Conservation (phyloP, 495 filamentous ascomycete genomes). For the Delitschia confertaspora region DNA sequence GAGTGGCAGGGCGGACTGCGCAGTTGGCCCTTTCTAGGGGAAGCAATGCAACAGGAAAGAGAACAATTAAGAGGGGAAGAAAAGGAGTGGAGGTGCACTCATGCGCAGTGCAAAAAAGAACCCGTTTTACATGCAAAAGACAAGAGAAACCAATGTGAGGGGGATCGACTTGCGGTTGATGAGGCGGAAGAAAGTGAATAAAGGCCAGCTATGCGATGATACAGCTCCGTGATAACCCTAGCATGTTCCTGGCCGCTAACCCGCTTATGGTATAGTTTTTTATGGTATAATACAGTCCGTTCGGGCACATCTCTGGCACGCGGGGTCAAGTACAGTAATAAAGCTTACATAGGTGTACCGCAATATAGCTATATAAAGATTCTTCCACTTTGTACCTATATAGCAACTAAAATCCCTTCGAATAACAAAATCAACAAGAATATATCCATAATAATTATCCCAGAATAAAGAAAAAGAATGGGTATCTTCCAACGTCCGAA, state of each 20-base stretch:
- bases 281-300: no score
- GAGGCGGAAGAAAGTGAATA: slow-evolving; percentile 8
- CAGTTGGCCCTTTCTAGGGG: background rate
- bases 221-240: no score
- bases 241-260: no score
- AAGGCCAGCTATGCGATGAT: slow-evolving; percentile 26
- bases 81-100: slow-evolving; percentile 11
- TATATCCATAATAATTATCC: background rate
- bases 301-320: no score
- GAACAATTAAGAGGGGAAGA: slow-evolving; percentile 6
- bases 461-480: background rate
- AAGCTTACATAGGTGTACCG: no score
- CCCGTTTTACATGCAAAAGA: slow-evolving; percentile 16
- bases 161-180: background rate
- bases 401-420: no score
- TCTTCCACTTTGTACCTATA: no score
- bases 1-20: background rate
- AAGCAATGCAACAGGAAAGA: background rate
- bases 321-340: no score
- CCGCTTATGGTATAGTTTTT: no score
- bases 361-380: no score
- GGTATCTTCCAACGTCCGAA: background rate
- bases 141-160: slow-evolving; percentile 2
- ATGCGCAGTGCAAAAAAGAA: slow-evolving; percentile 8
- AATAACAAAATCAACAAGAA: no score